phyloP scores from a whole-genome alignment of 192 early-diverging fungal species.

The Allomyces arbusculus region DNA sequence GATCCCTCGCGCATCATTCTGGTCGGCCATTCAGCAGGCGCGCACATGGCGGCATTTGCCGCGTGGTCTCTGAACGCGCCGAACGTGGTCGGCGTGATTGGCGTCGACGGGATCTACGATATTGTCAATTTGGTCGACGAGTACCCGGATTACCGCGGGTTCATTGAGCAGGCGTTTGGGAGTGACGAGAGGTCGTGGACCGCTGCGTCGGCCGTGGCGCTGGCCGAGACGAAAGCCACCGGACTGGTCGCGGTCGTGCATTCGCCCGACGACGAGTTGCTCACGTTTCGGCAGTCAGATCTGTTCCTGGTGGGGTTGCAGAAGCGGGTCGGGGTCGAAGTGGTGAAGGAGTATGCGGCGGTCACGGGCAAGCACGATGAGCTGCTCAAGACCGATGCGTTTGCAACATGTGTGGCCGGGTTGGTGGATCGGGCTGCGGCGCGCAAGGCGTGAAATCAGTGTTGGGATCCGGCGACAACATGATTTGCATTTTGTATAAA shows the following conservation, averaged over 20 bases:
- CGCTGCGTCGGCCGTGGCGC: not conserved
- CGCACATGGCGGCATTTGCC: slow-evolving; percentile 29
- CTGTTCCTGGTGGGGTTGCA: not conserved
- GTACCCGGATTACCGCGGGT: slow-evolving; percentile 49
- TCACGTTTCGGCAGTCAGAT: not conserved
- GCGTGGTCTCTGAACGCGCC: slow-evolving; percentile 33
- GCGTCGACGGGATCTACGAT: slow-evolving; percentile 72
- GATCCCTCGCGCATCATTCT: slow-evolving; percentile 22
- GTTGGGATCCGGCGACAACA: no score
- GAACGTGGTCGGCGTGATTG: slow-evolving; percentile 38
- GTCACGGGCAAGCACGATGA: not conserved
- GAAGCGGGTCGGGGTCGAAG: not conserved
- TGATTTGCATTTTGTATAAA: no score
- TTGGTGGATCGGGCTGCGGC: no score
- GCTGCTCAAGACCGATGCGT: not conserved
- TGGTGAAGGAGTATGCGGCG: not conserved
- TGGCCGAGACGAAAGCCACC: not conserved
- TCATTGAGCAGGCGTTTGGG: slow-evolving; percentile 51
- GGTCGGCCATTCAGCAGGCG: slow-evolving; percentile 61
- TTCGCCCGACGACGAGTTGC: not conserved
- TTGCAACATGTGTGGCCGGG: no score
- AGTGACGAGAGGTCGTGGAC: slow-evolving; percentile 2
- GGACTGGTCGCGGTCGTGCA: not conserved
- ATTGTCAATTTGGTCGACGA: slow-evolving; percentile 34
- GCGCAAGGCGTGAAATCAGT: no score